These are phyloP conservation scores for Cladochytrium replicatum DNA, from an alignment of 192 early-diverging fungal genomes.

Conservation along the genomic window DNA sequence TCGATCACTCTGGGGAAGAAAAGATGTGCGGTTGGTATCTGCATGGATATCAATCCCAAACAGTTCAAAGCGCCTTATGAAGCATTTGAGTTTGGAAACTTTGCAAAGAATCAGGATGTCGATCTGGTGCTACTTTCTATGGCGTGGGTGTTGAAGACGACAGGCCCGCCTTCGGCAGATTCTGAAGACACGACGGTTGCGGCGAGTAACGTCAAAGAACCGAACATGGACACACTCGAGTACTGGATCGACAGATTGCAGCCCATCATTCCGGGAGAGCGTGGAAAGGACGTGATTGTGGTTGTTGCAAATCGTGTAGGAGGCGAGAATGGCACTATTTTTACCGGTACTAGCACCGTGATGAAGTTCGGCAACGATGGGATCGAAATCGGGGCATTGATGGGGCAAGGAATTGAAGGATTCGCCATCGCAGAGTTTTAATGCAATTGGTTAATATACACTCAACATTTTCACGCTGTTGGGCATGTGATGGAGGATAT, in stretches of 20 bases:
- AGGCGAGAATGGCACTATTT: constrained; percentile 4
- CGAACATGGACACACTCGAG: constrained; percentile 13
- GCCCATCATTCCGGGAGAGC: constrained; percentile 9
- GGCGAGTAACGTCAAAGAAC: neutral
- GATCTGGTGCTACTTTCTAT: constrained; percentile 51
- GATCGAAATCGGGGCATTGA: neutral
- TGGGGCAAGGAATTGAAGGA: neutral
- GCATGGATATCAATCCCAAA: constrained; percentile 79
- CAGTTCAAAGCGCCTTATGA: constrained; percentile 52
- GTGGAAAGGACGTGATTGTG: constrained; percentile 3
- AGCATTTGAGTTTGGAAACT: constrained; percentile 61
- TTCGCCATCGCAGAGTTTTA: neutral
- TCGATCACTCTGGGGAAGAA: constrained; percentile 18
- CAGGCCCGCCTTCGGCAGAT: no score
- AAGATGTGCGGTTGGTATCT: constrained; percentile 45
- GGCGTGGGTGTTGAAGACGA: constrained; percentile 52
- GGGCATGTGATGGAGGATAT: neutral
- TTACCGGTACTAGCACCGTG: constrained; percentile 11
- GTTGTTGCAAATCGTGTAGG: constrained; percentile 13
- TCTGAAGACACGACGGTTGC: constrained; percentile 4
- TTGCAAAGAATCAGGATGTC: constrained; percentile 37
- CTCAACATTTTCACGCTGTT: neutral
- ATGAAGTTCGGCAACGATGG: neutral
- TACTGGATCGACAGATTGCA: constrained; percentile 21
- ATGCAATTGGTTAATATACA: neutral